Percentiles rank a stretch among this genome's conserved stretches.
phyloP scores from a whole-genome alignment of 176 grass and related monocot species.

The Olyra latifolia region DNA sequence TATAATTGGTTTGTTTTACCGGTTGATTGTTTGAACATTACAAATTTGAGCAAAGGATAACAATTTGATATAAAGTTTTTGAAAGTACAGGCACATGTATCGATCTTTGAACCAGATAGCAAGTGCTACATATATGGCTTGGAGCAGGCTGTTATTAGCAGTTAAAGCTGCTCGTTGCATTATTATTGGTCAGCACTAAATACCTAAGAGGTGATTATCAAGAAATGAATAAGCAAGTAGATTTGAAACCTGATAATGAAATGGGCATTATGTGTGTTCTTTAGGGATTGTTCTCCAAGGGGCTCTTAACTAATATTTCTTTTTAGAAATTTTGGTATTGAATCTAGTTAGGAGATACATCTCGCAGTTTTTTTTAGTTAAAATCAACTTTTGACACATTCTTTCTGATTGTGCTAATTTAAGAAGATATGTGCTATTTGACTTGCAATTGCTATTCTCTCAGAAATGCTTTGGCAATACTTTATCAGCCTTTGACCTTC shows the following conservation, averaged over 20 bases:
- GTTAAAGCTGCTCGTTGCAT: neutral
- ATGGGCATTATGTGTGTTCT: neutral
- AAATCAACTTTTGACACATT: conserved; percentile 16
- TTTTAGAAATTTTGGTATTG: conserved; percentile 3
- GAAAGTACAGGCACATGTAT: neutral
- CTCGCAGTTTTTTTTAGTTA: neutral
- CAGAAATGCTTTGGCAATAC: conserved; percentile 17
- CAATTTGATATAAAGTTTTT: neutral
- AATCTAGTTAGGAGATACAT: conserved; percentile 36
- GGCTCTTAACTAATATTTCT: neutral
- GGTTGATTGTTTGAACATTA: neutral
- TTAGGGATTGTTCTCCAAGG: conserved; percentile 25
- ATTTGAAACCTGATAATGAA: conserved; percentile 9
- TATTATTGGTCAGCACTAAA: neutral
- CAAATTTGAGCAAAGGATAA: conserved; percentile 11
- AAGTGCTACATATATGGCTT: conserved; percentile 11
- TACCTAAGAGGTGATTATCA: neutral
- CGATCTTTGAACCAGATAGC: neutral
- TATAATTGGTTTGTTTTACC: neutral
- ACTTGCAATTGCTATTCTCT: conserved; percentile 23
- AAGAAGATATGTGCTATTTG: conserved; percentile 28
- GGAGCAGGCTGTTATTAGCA: neutral
- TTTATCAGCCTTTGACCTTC: conserved; percentile 28
- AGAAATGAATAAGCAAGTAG: conserved; percentile 23
- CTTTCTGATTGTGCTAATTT: conserved; percentile 35